phyloP scores from a whole-genome alignment of 164 flowering plant genomes.

The Vitis rotundifolia region DNA sequence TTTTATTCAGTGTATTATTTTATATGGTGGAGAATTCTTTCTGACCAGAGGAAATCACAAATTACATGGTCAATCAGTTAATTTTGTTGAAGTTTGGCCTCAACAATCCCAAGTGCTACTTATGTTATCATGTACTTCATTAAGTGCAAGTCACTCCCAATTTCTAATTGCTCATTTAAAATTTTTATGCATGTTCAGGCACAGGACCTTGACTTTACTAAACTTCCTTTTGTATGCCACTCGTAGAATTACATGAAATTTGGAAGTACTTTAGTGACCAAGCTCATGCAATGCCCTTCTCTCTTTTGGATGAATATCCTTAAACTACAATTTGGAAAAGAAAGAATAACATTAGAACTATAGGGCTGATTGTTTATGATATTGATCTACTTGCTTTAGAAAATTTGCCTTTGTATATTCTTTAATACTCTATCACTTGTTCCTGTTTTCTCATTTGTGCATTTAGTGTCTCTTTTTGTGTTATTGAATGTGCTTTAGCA shows the following conservation, averaged over 20 bases:
- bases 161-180: too few species aligned
- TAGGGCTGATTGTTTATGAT: neutral
- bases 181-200: too few species aligned
- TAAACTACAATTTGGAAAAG: neutral
- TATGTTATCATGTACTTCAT: too few species aligned
- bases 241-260: too few species aligned
- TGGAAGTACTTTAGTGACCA: too few species aligned
- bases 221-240: too few species aligned
- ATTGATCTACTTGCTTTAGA: neutral
- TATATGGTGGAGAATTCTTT: neutral
- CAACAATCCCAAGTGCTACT: too few species aligned
- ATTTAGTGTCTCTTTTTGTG: neutral
- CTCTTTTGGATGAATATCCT: neutral
- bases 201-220: too few species aligned
- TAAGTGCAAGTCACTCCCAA: too few species aligned
- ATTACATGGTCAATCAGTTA: too few species aligned
- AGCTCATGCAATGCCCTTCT: neutral
- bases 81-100: too few species aligned
- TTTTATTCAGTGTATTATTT: neutral
- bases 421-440: neutral
- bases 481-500: neutral
- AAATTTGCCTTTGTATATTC: neutral
- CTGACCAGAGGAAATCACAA: neutral
- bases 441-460: neutral
- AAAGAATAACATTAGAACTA: neutral